Evolutionary conservation across 352 stramenopile species (phyloP), one percentile per base, ranked within the genome.

Genomic region (Pythium scleroteichum): DNA sequence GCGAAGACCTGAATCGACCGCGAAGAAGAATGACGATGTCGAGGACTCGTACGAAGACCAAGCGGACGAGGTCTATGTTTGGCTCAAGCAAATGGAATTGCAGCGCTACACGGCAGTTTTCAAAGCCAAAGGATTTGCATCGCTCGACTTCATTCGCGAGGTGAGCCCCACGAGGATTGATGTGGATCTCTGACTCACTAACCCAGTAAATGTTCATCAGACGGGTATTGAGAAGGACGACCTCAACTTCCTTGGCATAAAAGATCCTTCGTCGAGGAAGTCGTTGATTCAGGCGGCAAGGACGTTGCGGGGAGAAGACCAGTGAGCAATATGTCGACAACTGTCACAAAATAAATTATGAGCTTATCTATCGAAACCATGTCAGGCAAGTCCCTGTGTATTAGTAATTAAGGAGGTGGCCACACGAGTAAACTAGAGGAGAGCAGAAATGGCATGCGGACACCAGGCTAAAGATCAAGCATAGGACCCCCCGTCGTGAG

Each of bases 191-290:
- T n/a, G n/a, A n/a, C n/a, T n/a, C n/a, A n/a, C n/a, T n/a, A n/a
- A n/a, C n/a, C n/a, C n/a, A n/a, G n/a, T n/a, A n/a, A n/a, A n/a
- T 38, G 23, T 16, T 27, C 17, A 48, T 55, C 42, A 95, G 86
- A 95, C 84, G 53, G 86, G 86, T 12, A 91, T 95, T 48, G 84
- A 91, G 48, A 87, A 82, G 54, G 86, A 92, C 52, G 86, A 95
- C 42, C 65, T 95, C 12, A 93, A 95, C 68, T 95, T 95, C 50
- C 62, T 95, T 40, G 82, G 81, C 38, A 91, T 95, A 49, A 87
- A 89, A 38, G 82, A 91, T 57, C 27, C 78, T 1, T 40, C 71
- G 3, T 81, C 80, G 8, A 74, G 82, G n/a, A 82, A 82, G 60
- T 58, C 76, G 27, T 76, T 94, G 58, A 79, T 81, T 14, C 71